phyloP scores from a whole-genome alignment of 148 eudicot species.

The Fagopyrum esculentum region DNA sequence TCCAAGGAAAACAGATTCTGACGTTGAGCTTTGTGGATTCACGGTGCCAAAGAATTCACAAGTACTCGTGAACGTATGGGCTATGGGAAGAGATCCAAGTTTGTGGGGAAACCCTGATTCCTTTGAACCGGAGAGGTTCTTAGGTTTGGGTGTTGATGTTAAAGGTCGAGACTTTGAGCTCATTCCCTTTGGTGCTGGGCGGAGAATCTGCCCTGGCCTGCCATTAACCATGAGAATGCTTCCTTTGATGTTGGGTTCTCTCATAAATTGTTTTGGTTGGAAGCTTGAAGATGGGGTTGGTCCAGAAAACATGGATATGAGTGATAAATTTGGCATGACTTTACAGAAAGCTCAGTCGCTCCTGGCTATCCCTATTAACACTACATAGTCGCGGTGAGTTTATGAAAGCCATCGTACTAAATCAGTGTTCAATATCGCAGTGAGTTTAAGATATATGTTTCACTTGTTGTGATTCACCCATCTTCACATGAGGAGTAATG shows the following conservation, averaged over 20 bases:
- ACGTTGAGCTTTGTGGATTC: constrained; percentile 13
- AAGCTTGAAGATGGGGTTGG: constrained; percentile 21
- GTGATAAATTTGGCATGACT: constrained; percentile 25
- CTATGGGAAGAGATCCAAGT: constrained; percentile 31
- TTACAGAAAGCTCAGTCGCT: constrained; percentile 22
- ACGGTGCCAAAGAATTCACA: constrained; percentile 29
- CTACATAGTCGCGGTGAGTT: not conserved
- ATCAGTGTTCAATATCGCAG: too few species aligned
- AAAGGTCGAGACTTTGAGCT: constrained; percentile 19
- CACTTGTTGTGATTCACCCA: too few species aligned
- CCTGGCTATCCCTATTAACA: constrained; percentile 16
- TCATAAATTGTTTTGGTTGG: constrained; percentile 31
- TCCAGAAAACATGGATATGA: constrained; percentile 26
- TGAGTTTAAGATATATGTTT: too few species aligned
- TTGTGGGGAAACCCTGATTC: constrained; percentile 22
- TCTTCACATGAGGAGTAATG: too few species aligned
- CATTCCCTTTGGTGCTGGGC: not conserved
- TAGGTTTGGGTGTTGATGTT: constrained; percentile 28
- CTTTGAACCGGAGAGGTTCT: constrained; percentile 34
- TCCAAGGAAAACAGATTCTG: constrained; percentile 24
- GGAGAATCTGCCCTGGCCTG: constrained; percentile 34
- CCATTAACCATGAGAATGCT: constrained; percentile 27
- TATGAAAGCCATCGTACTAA: too few species aligned
- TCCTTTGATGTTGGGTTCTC: constrained; percentile 26
- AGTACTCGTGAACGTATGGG: constrained; percentile 35